These are phyloP conservation scores for Pneumocystis carinii DNA, from an alignment of 1,139 yeast genomes.

Conservation along the genomic window DNA sequence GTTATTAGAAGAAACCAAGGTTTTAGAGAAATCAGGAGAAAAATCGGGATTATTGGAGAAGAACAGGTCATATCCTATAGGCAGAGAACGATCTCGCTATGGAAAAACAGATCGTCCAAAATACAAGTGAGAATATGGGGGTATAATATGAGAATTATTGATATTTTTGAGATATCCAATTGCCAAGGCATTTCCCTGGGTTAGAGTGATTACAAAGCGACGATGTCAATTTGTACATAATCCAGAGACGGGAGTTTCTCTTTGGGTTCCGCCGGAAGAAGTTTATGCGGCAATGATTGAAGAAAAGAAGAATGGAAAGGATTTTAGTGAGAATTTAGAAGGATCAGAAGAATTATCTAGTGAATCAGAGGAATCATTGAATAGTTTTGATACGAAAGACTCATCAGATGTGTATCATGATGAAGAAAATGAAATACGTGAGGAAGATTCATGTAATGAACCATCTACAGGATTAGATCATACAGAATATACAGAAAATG, in stretches of 20 bases:
- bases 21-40: not conserved
- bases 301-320: not conserved
- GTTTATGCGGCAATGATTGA: slow-evolving; percentile 22
- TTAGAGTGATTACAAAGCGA: slow-evolving; percentile 28
- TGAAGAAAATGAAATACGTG: slow-evolving; percentile 9
- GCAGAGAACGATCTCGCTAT: slow-evolving; percentile 1
- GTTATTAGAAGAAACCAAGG: too few species aligned
- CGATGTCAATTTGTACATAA: slow-evolving; percentile 36
- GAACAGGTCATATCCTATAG: slow-evolving; percentile 3
- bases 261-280: slow-evolving; percentile 28
- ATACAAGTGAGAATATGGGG: slow-evolving; percentile 15
- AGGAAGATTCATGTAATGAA: not conserved
- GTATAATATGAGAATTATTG: slow-evolving; percentile 9
- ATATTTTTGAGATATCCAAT: slow-evolving; percentile 8
- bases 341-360: not conserved
- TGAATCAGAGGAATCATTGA: slow-evolving; percentile 4
- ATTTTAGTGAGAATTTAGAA: not conserved
- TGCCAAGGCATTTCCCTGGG: slow-evolving; percentile 25
- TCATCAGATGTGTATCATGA: slow-evolving; percentile 2
- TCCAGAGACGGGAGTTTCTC: slow-evolving; percentile 21
- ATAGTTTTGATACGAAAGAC: slow-evolving; percentile 4
- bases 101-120: slow-evolving; percentile 14
- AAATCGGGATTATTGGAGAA: slow-evolving; percentile 7
- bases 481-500: slow-evolving; percentile 15
- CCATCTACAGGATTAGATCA: slow-evolving; percentile 7